Percentiles rank a stretch among this genome's conserved stretches.
phyloP scores from a whole-genome alignment of 768 basidiomycete genomes.

The Exsudoporus frostii region DNA sequence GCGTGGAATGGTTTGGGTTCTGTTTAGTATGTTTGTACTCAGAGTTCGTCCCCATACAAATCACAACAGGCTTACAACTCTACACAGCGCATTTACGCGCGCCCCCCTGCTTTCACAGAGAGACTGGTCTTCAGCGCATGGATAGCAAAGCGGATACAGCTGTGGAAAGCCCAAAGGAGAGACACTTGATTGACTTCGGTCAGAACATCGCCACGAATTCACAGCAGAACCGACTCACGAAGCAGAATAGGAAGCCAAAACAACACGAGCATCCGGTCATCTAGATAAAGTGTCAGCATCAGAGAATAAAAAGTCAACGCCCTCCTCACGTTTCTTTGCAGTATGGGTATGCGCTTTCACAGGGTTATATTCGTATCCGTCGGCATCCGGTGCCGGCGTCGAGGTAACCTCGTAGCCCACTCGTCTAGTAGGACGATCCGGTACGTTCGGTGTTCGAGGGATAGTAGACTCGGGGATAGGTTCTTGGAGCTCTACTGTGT shows the following conservation, averaged over 20 bases:
- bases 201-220: conserved; percentile 1
- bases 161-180: conserved; percentile 59
- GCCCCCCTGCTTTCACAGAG: conserved; percentile 43
- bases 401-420: conserved; percentile 47
- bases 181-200: conserved; percentile 42
- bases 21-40: neutral
- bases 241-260: conserved; percentile 88
- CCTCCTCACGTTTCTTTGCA: conserved; percentile 60
- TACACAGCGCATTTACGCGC: conserved; percentile 21
- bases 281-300: conserved; percentile 35
- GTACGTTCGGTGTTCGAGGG: conserved; percentile 21
- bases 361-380: conserved; percentile 66
- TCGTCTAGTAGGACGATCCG: conserved; percentile 38
- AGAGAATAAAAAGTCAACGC: neutral
- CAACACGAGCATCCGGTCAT: conserved; percentile 78
- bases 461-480: conserved; percentile 8
- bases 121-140: conserved; percentile 47
- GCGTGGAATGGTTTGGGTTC: conserved; percentile 4
- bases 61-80: conserved; percentile 1
- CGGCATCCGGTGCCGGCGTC: conserved; percentile 63
- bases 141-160: conserved; percentile 49
- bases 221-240: conserved; percentile 46
- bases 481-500: conserved; percentile 3
- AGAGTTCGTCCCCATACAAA: neutral
- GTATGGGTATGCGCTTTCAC: conserved; percentile 40